A percentile compares a stretch with the other conserved stretches of the same genome.
These are phyloP conservation scores for Penicillium canescens DNA, from an alignment of 495 filamentous ascomycete species.

Conservation along the genomic window DNA sequence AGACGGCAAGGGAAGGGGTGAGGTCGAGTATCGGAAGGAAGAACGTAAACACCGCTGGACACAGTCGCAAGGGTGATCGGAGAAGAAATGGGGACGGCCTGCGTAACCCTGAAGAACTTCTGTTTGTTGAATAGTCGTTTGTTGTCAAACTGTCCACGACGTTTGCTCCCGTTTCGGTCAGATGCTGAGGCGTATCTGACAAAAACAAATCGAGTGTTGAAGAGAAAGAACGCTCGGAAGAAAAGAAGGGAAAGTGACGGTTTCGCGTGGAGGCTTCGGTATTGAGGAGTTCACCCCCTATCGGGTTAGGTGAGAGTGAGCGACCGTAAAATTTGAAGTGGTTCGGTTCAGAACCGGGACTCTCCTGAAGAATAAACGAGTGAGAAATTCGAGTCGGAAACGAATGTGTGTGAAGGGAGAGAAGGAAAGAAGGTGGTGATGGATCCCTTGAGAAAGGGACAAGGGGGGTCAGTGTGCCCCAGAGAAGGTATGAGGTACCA, in stretches of 20 bases:
- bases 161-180: neutral
- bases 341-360: neutral
- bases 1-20: conserved; percentile 7
- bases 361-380: conserved; percentile 2
- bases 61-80: conserved; percentile 21
- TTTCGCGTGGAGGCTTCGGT: neutral
- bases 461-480: conserved; percentile 18
- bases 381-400: conserved; percentile 3
- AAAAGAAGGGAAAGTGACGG: conserved; percentile 2
- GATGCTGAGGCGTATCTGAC: neutral
- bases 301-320: neutral
- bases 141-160: neutral
- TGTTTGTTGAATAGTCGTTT: conserved; percentile 7
- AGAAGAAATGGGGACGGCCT: conserved; percentile 45
- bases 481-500: conserved; percentile 12
- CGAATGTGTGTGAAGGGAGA: conserved; percentile 7
- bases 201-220: neutral
- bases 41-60: conserved; percentile 22
- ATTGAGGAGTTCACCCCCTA: conserved; percentile 6
- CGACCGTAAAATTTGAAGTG: neutral
- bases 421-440: conserved; percentile 10
- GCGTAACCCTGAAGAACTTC: conserved; percentile 44
- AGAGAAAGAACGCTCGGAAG: neutral
- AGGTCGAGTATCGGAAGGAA: conserved; percentile 4
- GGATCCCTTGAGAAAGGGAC: conserved; percentile 16